Percentiles rank a stretch among this genome's conserved stretches.
Conservation (phyloP, 1,284 basidiomycete species). For the Ceratobasidium papillatum region DNA sequence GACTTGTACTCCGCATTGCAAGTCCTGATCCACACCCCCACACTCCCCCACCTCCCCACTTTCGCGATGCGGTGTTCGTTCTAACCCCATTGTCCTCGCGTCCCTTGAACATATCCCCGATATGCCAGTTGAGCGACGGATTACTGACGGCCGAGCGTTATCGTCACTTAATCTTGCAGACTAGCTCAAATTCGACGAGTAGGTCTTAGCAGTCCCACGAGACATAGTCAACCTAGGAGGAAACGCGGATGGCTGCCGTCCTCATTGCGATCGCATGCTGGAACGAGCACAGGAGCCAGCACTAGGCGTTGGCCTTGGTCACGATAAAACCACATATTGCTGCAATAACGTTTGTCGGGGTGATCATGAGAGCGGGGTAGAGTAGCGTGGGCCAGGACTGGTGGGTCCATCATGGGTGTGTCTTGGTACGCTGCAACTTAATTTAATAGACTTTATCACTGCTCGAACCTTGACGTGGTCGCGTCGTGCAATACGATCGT, state of each 20-base stretch:
- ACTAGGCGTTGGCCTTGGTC: conserved; percentile 4
- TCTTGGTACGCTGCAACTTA: background rate
- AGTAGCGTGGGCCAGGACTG: background rate
- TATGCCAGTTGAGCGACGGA: background rate
- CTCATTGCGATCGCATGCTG: conserved; percentile 24
- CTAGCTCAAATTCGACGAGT: conserved; percentile 58
- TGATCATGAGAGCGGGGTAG: background rate
- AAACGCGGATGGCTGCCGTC: conserved; percentile 34
- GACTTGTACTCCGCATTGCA: conserved; percentile 6
- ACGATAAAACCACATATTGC: background rate
- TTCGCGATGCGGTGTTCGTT: conserved; percentile 14
- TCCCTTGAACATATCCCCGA: background rate
- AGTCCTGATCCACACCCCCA: conserved; percentile 33
- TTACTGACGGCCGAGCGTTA: conserved; percentile 1
- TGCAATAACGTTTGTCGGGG: background rate
- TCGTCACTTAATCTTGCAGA: conserved; percentile 48
- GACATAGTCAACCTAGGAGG: background rate
- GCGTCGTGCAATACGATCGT: background rate
- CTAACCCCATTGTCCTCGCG: conserved; percentile 11
- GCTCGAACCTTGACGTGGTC: background rate
- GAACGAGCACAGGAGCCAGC: background rate
- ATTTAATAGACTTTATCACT: conserved; percentile 7
- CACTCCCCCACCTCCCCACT: conserved; percentile 29
- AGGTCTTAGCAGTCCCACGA: conserved; percentile 33
- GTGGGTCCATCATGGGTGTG: conserved; percentile 3